These are phyloP conservation scores for Taiozyma sp. DNA, from an alignment of 1,139 yeast genomes.

Conservation along the genomic window DNA sequence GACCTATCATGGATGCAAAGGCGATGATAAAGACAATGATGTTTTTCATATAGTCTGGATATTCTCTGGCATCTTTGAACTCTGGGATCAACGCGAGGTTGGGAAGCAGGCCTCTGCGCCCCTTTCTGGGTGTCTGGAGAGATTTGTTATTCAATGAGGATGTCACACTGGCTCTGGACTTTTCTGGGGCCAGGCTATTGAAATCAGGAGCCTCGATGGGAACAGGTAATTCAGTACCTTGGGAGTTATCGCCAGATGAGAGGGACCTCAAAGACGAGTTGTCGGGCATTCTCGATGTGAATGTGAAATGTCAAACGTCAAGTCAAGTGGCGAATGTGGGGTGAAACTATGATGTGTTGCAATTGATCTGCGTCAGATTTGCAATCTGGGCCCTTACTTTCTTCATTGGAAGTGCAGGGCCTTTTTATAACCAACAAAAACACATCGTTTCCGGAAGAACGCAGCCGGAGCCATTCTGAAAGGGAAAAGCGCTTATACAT, in stretches of 20 bases:
- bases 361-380: too few species aligned
- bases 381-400: too few species aligned
- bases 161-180: conserved; percentile 23
- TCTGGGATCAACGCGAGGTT: conserved; percentile 61
- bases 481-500: not conserved
- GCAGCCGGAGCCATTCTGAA: not conserved
- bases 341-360: too few species aligned
- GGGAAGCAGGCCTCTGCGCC: conserved; percentile 48
- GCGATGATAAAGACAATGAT: conserved; percentile 64
- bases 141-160: conserved; percentile 1
- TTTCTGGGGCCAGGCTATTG: not conserved
- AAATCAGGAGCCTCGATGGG: not conserved
- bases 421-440: too few species aligned
- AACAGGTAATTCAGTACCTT: not conserved
- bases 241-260: not conserved
- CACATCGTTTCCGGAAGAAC: not conserved
- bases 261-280: not conserved
- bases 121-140: conserved; percentile 8
- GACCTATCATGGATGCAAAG: conserved; percentile 74
- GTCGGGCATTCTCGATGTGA: not conserved
- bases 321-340: too few species aligned
- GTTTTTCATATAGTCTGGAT: conserved; percentile 45
- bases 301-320: not conserved
- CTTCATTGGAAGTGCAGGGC: too few species aligned
- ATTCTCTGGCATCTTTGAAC: conserved; percentile 65